Evolutionary conservation across 768 basidiomycete genomes (phyloP).

Genomic region (Leccinellum luteum): DNA sequence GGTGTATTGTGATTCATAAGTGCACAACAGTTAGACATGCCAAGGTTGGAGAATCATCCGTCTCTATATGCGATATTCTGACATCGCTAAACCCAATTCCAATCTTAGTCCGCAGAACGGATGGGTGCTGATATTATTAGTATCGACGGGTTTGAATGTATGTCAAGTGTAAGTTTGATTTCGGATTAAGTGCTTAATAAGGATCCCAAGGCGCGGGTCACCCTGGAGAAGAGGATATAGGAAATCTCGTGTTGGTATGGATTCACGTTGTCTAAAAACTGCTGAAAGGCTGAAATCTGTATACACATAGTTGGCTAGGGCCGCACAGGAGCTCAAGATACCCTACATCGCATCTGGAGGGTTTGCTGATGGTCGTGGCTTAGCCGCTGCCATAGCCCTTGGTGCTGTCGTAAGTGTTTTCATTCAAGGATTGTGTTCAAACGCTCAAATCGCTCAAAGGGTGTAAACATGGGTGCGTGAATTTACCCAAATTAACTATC

Average conservation of each 20-base stretch:
- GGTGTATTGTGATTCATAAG: conserved; percentile 84
- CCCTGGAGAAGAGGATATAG: conserved; percentile 93
- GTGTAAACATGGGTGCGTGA: conserved; percentile 72
- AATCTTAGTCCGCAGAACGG: conserved; percentile 54
- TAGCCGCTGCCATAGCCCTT: conserved; percentile 77
- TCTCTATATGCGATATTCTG: conserved; percentile 26
- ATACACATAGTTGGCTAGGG: conserved; percentile 73
- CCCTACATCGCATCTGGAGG: conserved; percentile 93
- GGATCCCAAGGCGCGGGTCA: conserved; percentile 76
- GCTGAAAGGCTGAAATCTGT: not conserved
- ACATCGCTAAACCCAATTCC: not conserved
- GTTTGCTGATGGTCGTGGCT: conserved; percentile 80
- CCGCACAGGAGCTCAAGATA: conserved; percentile 76
- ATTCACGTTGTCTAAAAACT: not conserved
- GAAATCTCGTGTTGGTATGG: conserved; percentile 74
- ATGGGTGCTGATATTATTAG: conserved; percentile 85
- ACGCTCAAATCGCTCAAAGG: conserved; percentile 40
- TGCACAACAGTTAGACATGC: conserved; percentile 87
- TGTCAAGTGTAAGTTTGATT: conserved; percentile 16
- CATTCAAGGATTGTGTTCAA: not conserved
- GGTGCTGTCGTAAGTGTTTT: conserved; percentile 65
- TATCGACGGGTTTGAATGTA: conserved; percentile 92
- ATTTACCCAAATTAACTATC: not conserved
- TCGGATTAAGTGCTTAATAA: conserved; percentile 6
- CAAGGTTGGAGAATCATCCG: conserved; percentile 44